Evolutionary conservation across 345 rosid genomes (phyloP).

Genomic region (Pistacia integerrima): DNA sequence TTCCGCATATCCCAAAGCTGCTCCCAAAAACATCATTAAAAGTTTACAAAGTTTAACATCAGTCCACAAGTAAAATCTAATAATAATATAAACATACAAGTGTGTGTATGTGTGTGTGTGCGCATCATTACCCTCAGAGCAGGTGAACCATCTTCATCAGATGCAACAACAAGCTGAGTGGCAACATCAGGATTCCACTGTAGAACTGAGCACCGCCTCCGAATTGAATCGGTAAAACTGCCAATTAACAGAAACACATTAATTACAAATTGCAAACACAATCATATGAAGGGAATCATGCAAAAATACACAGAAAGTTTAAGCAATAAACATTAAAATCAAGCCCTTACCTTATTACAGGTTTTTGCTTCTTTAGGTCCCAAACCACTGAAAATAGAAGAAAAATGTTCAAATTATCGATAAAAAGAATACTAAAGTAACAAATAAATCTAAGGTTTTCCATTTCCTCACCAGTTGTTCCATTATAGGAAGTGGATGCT

Average conservation of each 20-base stretch:
- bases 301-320: background rate
- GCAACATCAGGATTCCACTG: conserved; percentile 99
- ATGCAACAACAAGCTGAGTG: conserved; percentile 97
- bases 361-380: conserved; percentile 98
- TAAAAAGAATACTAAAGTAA: conserved; percentile 6
- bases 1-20: conserved; percentile 99
- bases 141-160: conserved; percentile 92
- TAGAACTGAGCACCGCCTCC: conserved; percentile 94
- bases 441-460: background rate
- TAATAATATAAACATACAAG: background rate
- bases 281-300: background rate
- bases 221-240: conserved; percentile 90
- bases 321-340: background rate
- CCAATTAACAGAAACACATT: conserved; percentile 28
- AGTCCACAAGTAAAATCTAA: conserved; percentile 9
- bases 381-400: conserved; percentile 67
- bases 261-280: conserved; percentile 12
- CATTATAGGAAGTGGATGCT: conserved; percentile 92
- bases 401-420: conserved; percentile 10
- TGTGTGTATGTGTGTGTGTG: background rate
- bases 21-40: conserved; percentile 28
- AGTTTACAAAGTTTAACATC: background rate
- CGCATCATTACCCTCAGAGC: conserved; percentile 62
- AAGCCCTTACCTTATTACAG: conserved; percentile 75
- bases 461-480: conserved; percentile 83